phyloP scores from a whole-genome alignment of 768 basidiomycete species.

The Lactarius deliciosus region DNA sequence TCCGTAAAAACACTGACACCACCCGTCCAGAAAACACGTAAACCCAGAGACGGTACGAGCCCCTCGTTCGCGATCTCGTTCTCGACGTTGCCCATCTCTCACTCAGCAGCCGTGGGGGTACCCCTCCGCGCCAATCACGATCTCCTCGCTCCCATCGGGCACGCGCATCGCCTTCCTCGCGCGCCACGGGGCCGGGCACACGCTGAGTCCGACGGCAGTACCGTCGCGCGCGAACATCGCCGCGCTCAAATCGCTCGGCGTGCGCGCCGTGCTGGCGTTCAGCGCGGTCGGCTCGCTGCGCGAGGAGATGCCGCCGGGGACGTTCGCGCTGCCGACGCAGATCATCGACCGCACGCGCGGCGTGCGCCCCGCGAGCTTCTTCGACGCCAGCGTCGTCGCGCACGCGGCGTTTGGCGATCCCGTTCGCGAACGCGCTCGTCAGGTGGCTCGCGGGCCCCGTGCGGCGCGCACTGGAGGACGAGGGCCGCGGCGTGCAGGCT shows the following conservation, averaged over 20 bases:
- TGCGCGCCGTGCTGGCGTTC: constrained; percentile 88
- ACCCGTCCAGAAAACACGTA: constrained; percentile 59
- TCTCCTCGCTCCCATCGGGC: constrained; percentile 82
- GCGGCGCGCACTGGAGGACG: constrained; percentile 55
- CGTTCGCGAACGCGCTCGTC: constrained; percentile 68
- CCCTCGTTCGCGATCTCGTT: not conserved
- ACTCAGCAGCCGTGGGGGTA: constrained; percentile 84
- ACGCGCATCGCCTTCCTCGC: constrained; percentile 84
- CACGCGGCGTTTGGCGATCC: constrained; percentile 96
- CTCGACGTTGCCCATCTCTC: not conserved
- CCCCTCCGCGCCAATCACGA: constrained; percentile 90
- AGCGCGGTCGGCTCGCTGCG: constrained; percentile 93
- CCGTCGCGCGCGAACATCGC: constrained; percentile 92
- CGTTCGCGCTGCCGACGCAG: constrained; percentile 85
- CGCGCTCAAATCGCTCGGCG: constrained; percentile 89
- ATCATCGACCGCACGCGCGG: constrained; percentile 98
- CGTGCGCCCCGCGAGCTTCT: constrained; percentile 84
- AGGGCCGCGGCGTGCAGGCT: constrained; percentile 62
- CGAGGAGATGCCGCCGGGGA: constrained; percentile 89
- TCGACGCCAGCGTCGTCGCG: constrained; percentile 80
- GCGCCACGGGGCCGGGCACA: constrained; percentile 84
- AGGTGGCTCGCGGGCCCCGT: constrained; percentile 68
- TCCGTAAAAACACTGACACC: not conserved
- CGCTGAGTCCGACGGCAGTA: constrained; percentile 74
- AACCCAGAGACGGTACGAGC: constrained; percentile 75